A percentile compares a stretch with the other conserved stretches of the same genome.
phyloP scores from a whole-genome alignment of 1,284 basidiomycete genomes.

The Cutaneotrichosporon dermatis region DNA sequence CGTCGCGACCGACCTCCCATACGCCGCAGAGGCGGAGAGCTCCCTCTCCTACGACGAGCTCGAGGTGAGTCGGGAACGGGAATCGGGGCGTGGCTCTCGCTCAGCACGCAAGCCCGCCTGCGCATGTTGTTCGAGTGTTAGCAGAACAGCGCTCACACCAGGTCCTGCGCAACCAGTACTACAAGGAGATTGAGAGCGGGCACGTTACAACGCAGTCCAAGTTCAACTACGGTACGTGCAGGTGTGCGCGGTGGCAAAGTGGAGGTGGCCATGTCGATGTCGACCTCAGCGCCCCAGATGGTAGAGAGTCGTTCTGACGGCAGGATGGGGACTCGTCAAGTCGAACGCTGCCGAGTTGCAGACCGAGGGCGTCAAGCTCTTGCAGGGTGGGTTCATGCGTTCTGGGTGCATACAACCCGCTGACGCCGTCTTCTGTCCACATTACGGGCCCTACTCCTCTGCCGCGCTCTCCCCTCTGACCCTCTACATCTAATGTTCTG shows the following conservation, averaged over 20 bases:
- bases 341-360: slow-evolving; percentile 75
- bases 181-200: slow-evolving; percentile 74
- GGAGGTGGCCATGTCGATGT: not conserved
- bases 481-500: not conserved
- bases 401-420: no score
- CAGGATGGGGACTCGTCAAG: slow-evolving; percentile 84
- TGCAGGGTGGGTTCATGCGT: slow-evolving; percentile 65
- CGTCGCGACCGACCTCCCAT: slow-evolving; percentile 71
- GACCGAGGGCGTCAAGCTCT: slow-evolving; percentile 79
- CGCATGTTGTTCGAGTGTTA: no score
- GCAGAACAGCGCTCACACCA: slow-evolving; percentile 37
- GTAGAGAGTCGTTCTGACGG: not conserved
- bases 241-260: not conserved
- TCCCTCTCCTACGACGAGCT: slow-evolving; percentile 85
- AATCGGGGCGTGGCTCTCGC: no score
- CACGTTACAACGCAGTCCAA: slow-evolving; percentile 93
- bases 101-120: no score
- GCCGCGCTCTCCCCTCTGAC: not conserved
- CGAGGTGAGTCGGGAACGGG: slow-evolving; percentile 55
- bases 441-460: not conserved
- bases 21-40: slow-evolving; percentile 89
- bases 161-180: slow-evolving; percentile 81
- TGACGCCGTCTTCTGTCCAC: no score
- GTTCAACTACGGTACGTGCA: slow-evolving; percentile 80
- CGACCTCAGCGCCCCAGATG: no score